Evolutionary conservation across 192 early-diverging fungal genomes (phyloP).

Genomic region (Coemansia sp.): DNA sequence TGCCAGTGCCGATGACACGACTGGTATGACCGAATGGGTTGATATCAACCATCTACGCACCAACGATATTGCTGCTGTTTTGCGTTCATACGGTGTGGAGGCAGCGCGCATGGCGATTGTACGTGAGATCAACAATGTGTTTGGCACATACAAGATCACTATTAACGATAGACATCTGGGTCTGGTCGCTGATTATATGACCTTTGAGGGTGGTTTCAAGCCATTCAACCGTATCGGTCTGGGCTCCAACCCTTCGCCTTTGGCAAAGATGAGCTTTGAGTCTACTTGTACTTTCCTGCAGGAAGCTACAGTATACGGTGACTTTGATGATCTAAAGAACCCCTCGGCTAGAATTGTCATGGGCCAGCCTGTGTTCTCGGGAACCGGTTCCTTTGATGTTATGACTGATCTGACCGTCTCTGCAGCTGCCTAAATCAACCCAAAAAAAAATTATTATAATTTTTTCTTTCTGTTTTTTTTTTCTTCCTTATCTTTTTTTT

Average conservation of each 20-base stretch:
- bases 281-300: slow-evolving; percentile 94
- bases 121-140: slow-evolving; percentile 88
- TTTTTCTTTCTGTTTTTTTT: slow-evolving; percentile 5
- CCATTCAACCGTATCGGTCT: slow-evolving; percentile 97
- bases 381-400: slow-evolving; percentile 94
- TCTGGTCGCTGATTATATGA: slow-evolving; percentile 99
- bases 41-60: slow-evolving; percentile 87
- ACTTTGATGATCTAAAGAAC: slow-evolving; percentile 81
- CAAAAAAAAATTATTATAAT: slow-evolving; percentile 4
- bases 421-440: slow-evolving; percentile 4
- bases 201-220: slow-evolving; percentile 98
- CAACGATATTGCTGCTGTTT: slow-evolving; percentile 94
- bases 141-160: slow-evolving; percentile 89
- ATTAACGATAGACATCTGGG: slow-evolving; percentile 94
- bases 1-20: slow-evolving; percentile 11
- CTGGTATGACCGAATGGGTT: slow-evolving; percentile 58
- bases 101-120: slow-evolving; percentile 91
- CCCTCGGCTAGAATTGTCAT: slow-evolving; percentile 93
- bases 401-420: slow-evolving; percentile 39
- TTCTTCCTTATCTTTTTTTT: neutral
- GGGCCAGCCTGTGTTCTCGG: slow-evolving; percentile 87
- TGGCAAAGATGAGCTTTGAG: slow-evolving; percentile 98
- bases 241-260: slow-evolving; percentile 86
- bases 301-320: slow-evolving; percentile 83
- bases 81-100: slow-evolving; percentile 95